These are phyloP conservation scores for Dendrobium chrysotoxum DNA, from an alignment of 106 monocot genomes.

Conservation along the genomic window DNA sequence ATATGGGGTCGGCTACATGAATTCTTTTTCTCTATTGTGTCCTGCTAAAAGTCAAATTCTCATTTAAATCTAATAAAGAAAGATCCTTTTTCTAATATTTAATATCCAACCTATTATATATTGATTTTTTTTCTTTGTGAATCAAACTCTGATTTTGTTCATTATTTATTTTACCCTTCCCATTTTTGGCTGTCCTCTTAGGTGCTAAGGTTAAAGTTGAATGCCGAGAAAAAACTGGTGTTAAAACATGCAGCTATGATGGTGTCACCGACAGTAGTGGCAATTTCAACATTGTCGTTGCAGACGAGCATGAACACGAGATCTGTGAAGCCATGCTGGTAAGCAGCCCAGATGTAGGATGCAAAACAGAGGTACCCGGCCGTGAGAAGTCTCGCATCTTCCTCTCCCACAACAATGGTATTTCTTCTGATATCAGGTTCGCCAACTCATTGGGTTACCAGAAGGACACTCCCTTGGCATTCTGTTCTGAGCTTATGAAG, in stretches of 20 bases:
- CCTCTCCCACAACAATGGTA: slow-evolving; percentile 80
- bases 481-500: slow-evolving; percentile 56
- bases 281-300: slow-evolving; percentile 56
- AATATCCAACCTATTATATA: too few relatives aligned
- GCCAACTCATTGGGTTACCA: slow-evolving; percentile 77
- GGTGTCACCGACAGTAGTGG: slow-evolving; percentile 65
- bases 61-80: too few relatives aligned
- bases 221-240: slow-evolving; percentile 40
- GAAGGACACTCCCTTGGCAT: slow-evolving; percentile 28
- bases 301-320: slow-evolving; percentile 60
- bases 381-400: slow-evolving; percentile 69
- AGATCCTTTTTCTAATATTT: too few relatives aligned
- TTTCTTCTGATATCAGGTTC: slow-evolving; percentile 44
- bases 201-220: slow-evolving; percentile 79
- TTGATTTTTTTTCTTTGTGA: too few relatives aligned
- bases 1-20: too few relatives aligned
- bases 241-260: slow-evolving; percentile 39
- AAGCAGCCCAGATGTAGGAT: slow-evolving; percentile 53
- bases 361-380: slow-evolving; percentile 36
- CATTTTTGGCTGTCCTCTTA: slow-evolving; percentile 1
- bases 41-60: too few relatives aligned
- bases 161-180: not conserved
- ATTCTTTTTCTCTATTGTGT: too few relatives aligned
- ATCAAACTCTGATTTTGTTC: too few relatives aligned
- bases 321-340: slow-evolving; percentile 61